Base-by-base conservation (phyloP, 495 filamentous ascomycete species). In the Rhizodiscina lignyota region DNA sequence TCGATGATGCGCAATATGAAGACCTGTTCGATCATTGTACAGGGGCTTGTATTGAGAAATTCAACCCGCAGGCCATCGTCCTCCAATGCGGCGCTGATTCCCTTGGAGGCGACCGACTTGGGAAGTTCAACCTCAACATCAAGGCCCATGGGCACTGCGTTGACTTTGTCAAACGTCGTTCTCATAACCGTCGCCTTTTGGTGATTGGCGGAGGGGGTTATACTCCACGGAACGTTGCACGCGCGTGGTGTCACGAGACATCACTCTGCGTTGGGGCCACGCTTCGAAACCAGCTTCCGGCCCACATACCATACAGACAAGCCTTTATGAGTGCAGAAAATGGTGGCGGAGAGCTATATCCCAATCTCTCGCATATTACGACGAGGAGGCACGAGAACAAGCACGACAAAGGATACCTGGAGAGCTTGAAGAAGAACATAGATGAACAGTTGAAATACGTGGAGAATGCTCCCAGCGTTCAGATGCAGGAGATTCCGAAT, bases 41-140 rank as follows among this genome's bases (percentile, higher is more conserved):
- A 31, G 72, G 75, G 34, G 67, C 70, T 40, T 80, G 77, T 37
- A 67, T 92, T 35, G 65, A 70, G 18, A 70, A 66, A 32, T 97
- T 87, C 59, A 68, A 68, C 5, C 89, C 89, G 5, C 70, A 68
- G 32, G 86, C 81, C 17, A 91, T 97, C 51, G 91, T 93, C 11
- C 67, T 97, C 0, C 89, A 97, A 61, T 97, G 89, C 55, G 89
- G 89, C 37, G 89, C 87, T 27, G 89, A 97, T 61, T 91, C 83
- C 13, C 70, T 97, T 0, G 89, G 85, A 30, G 83, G 87, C 44
- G 89, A 97, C 57, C 67, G 89, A 11, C 68, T 97, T 0, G 89
- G 89, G 30, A 80, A 81, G 47, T 97, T 97, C 67, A 97, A 96
- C 55, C 68, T 97, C 40, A 92, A 93, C 50, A 89, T 96, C 34